Percentiles rank a stretch among this genome's conserved stretches.
Evolutionary conservation across 139 green algal species (phyloP).

Genomic region (Chlorella sorokiniana): DNA sequence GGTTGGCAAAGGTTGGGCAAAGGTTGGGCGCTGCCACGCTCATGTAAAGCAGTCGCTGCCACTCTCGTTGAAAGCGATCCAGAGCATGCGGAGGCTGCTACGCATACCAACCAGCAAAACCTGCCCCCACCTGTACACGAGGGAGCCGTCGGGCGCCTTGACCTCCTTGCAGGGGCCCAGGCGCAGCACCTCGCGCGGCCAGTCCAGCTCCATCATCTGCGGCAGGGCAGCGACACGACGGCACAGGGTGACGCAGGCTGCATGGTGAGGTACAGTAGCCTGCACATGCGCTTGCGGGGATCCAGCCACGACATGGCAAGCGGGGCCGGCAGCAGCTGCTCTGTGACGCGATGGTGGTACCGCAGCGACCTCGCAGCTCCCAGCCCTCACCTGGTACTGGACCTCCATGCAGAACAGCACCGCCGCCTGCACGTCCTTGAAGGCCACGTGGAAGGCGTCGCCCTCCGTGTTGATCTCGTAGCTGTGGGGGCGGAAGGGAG

Average conservation of each 20-base stretch:
- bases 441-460: slow-evolving; percentile 80
- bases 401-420: slow-evolving; percentile 77
- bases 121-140: slow-evolving; percentile 20
- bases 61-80: too few relatives aligned
- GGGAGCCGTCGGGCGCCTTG: slow-evolving; percentile 26
- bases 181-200: slow-evolving; percentile 67
- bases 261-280: not conserved
- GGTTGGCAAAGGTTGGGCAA: not conserved
- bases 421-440: slow-evolving; percentile 59
- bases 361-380: not conserved
- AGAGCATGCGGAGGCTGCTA: too few relatives aligned
- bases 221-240: not conserved
- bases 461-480: slow-evolving; percentile 80
- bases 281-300: too few relatives aligned
- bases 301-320: too few relatives aligned
- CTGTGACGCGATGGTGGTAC: too few relatives aligned
- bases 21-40: too few relatives aligned
- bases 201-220: slow-evolving; percentile 73
- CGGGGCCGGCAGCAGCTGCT: too few relatives aligned
- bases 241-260: not conserved
- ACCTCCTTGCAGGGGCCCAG: slow-evolving; percentile 66
- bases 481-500: slow-evolving; percentile 27
- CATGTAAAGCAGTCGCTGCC: too few relatives aligned
- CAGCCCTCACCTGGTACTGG: slow-evolving; percentile 57
- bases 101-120: too few relatives aligned